Percentiles rank a stretch among this genome's conserved stretches.
Evolutionary conservation across 164 flowering plant genomes (phyloP).

Genomic region (Magnolia officinalis): DNA sequence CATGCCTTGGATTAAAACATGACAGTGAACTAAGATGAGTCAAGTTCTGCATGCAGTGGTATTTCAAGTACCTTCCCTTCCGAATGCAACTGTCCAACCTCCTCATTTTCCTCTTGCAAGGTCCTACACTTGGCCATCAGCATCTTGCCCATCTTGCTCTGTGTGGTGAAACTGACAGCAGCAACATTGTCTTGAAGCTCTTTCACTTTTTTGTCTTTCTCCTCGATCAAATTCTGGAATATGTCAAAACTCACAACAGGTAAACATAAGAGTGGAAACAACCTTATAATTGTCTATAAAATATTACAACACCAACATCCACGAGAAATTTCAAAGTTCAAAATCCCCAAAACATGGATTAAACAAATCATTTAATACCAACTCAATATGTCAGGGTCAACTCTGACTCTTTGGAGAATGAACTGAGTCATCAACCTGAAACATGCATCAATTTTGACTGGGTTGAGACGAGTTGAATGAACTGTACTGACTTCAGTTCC

Average conservation of each 20-base stretch:
- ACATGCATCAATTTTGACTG: too few species aligned
- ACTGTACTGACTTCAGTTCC: too few species aligned
- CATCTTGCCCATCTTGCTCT: slow-evolving; percentile 96
- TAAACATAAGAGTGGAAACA: background rate
- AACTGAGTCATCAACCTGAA: too few species aligned
- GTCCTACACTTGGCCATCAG: slow-evolving; percentile 95
- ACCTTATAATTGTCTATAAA: background rate
- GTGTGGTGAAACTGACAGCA: slow-evolving; percentile 85
- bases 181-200: slow-evolving; percentile 87
- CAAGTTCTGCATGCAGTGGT: background rate
- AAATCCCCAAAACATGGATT: too few species aligned
- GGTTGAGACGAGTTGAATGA: too few species aligned
- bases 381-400: too few species aligned
- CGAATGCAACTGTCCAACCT: slow-evolving; percentile 83
- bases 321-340: too few species aligned
- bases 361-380: too few species aligned
- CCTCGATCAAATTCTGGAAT: slow-evolving; percentile 88
- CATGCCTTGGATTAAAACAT: too few species aligned
- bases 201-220: slow-evolving; percentile 91
- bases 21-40: background rate
- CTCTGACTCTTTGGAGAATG: too few species aligned
- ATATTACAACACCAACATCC: background rate
- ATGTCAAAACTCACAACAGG: slow-evolving; percentile 9
- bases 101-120: slow-evolving; percentile 96
- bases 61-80: slow-evolving; percentile 82